Evolutionary conservation across 805 yeast genomes (phyloP).

Genomic region (Yarrowia divulgata): DNA sequence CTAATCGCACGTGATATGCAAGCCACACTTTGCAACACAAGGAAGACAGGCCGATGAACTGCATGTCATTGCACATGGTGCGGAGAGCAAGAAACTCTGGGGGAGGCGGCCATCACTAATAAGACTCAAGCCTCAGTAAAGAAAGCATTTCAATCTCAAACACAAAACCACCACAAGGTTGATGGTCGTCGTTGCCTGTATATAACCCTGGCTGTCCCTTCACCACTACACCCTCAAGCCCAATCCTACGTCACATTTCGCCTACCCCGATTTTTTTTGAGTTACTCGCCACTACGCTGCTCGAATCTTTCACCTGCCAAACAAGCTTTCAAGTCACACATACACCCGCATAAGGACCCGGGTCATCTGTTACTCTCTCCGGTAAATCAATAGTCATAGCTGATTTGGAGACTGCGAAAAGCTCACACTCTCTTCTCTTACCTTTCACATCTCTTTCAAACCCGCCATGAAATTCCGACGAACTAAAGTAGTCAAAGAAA

Average conservation of each 20-base stretch:
- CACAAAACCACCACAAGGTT: not conserved
- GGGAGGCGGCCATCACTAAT: not conserved
- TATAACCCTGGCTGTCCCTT: not conserved
- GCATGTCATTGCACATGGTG: slow-evolving; percentile 20
- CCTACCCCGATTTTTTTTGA: not conserved
- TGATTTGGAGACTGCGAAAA: not conserved
- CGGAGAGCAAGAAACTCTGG: slow-evolving; percentile 24
- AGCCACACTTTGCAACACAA: slow-evolving; percentile 28
- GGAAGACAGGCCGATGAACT: slow-evolving; percentile 20
- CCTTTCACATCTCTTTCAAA: not conserved
- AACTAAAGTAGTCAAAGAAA: slow-evolving; percentile 50
- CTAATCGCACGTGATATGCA: slow-evolving; percentile 39
- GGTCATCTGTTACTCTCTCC: slow-evolving; percentile 23
- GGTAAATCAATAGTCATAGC: slow-evolving; percentile 23
- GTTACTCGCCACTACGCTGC: slow-evolving; percentile 18
- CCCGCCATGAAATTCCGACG: slow-evolving; percentile 39
- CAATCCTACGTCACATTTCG: not conserved
- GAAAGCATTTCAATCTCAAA: not conserved
- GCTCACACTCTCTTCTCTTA: not conserved
- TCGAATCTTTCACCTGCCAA: slow-evolving; percentile 21
- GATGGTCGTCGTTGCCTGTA: not conserved
- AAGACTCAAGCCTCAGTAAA: slow-evolving; percentile 19
- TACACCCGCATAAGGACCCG: slow-evolving; percentile 34
- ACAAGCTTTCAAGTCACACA: slow-evolving; percentile 23
- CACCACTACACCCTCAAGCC: too few species aligned